Conservation (phyloP, 2,329 filamentous ascomycete genomes). For the Aspergillus piperis region DNA sequence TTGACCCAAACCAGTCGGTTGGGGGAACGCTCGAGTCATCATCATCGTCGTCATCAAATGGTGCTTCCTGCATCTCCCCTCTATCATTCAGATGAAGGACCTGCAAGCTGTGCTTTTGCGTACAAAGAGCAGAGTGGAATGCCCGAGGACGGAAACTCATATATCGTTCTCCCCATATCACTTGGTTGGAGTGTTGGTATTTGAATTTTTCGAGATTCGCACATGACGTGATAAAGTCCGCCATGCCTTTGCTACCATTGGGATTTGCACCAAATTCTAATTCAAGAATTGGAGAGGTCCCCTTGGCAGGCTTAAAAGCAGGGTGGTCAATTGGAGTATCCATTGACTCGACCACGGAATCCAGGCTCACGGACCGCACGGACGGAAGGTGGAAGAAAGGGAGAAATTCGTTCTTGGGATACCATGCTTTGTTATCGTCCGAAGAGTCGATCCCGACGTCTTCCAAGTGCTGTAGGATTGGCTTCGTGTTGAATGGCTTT, state of each 20-base stretch:
- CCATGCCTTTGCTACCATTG: slow-evolving; percentile 11
- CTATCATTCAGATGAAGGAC: slow-evolving; percentile 12
- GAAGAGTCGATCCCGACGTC: background rate
- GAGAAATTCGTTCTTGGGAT: background rate
- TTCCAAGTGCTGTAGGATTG: slow-evolving; percentile 1
- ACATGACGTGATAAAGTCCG: slow-evolving; percentile 14
- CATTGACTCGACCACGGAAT: background rate
- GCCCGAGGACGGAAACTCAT: slow-evolving; percentile 7
- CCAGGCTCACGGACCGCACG: background rate
- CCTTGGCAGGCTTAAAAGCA: background rate
- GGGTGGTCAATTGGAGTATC: background rate
- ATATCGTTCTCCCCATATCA: background rate
- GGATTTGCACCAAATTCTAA: background rate
- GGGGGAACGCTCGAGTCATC: background rate
- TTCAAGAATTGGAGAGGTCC: background rate
- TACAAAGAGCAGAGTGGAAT: slow-evolving; percentile 10
- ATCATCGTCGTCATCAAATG: background rate
- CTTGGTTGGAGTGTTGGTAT: slow-evolving; percentile 15
- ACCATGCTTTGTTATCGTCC: background rate
- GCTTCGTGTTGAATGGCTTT: background rate
- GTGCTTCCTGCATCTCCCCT: background rate
- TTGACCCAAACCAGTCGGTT: slow-evolving; percentile 7
- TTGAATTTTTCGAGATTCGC: slow-evolving; percentile 17
- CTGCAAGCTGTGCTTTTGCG: slow-evolving; percentile 16
- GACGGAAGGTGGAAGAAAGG: slow-evolving; percentile 10